Base-by-base conservation (phyloP, 345 rosid genomes). In the Eucalyptus sp. region DNA sequence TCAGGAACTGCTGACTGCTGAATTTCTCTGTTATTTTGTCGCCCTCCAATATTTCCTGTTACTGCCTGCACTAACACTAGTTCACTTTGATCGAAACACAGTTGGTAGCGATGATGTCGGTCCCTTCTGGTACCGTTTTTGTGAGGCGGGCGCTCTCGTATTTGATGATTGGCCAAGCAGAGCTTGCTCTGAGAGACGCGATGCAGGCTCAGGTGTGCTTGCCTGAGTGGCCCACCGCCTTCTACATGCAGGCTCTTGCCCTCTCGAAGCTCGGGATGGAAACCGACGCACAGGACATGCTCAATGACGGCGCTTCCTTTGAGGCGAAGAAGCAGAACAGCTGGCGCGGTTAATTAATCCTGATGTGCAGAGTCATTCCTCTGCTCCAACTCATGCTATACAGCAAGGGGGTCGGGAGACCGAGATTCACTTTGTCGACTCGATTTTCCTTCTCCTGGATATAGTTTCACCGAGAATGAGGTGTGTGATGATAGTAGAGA, bases 201-300 rank as follows among this genome's bases (percentile, higher is more conserved):
- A 97, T 97, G 99, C 99, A 97, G 90, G 98, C 99, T 79, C 99
- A 97, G 88, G 99, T 96, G 51, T 97, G 99, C 94, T 89, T 94
- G 86, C 99, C 99, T 0, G 99, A 97, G 91, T 97, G 99, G 99
- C 98, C 99, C 10, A 96, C 99, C 25, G 99, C 99, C 31, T 97
- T 97, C 94, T 97, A 97, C 92, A 89, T 97, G 94, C 99, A 97
- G 91, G 98, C 99, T 64, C 94, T 97, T 87, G 99, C 99, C 43
- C 97, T 97, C 46, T 96, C 97, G 5, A 97, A 96, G 94, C 98
- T 96, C 15, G 99, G 98, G 90, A 97, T 97, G 99, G 98, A 97
- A 91, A 95, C 95, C 3, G 99, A 97, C 88, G 99, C 99, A 27
- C 97, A 97, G 87, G 99, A 96, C 93, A 97, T 97, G 99, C 97